Evolutionary conservation across 163 green algal species (phyloP).

Genomic region (Scenedesmus sp.): DNA sequence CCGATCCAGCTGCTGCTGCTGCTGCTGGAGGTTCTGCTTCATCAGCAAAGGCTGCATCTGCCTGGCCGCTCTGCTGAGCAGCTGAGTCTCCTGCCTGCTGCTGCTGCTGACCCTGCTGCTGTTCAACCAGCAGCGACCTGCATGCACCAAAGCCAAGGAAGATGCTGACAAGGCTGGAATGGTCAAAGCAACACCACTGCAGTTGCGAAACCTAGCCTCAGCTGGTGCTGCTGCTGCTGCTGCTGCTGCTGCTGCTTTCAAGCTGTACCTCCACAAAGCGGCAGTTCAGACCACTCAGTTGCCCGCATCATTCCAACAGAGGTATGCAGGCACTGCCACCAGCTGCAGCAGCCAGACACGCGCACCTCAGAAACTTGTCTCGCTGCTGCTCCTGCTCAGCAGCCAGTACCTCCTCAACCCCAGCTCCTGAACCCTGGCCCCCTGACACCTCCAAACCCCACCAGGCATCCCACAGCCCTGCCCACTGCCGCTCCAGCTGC

Average conservation of each 20-base stretch:
- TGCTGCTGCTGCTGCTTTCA: too few relatives aligned
- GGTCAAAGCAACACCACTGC: neutral
- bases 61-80: neutral
- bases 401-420: constrained; percentile 17
- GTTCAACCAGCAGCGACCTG: constrained; percentile 13
- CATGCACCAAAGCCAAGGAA: too few relatives aligned
- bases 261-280: too few relatives aligned
- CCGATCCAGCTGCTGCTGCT: constrained; percentile 1
- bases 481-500: constrained; percentile 37
- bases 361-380: constrained; percentile 49
- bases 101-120: constrained; percentile 37
- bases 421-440: constrained; percentile 43
- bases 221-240: neutral
- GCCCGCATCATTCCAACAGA: neutral
- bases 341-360: neutral
- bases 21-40: constrained; percentile 6
- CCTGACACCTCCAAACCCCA: constrained; percentile 48
- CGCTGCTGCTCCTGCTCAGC: constrained; percentile 41
- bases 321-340: neutral
- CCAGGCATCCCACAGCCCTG: constrained; percentile 38
- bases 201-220: neutral
- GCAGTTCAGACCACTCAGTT: neutral
- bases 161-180: too few relatives aligned
- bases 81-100: constrained; percentile 22
- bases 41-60: constrained; percentile 18